A percentile compares a stretch with the other conserved stretches of the same genome.
Evolutionary conservation across 305 asterid species (phyloP).

Genomic region (Striga hermonthica): DNA sequence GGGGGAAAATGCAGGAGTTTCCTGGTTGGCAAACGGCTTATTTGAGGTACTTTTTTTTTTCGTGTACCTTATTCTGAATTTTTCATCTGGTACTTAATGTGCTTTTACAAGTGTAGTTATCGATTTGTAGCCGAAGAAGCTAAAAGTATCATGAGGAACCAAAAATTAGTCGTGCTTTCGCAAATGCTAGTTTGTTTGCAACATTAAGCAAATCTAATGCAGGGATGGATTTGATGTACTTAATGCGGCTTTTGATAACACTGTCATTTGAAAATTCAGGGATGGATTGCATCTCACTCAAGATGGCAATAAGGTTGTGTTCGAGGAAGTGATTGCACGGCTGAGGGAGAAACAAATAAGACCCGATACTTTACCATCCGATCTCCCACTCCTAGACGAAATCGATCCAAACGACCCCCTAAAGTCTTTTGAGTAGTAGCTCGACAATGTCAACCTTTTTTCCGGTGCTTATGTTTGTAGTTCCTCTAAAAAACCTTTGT

Average conservation of each 20-base stretch:
- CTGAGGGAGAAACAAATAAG: slow-evolving; percentile 44
- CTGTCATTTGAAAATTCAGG: slow-evolving; percentile 34
- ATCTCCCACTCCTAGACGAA: slow-evolving; percentile 49
- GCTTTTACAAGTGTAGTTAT: not conserved
- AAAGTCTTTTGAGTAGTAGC: slow-evolving; percentile 44
- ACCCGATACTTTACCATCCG: slow-evolving; percentile 45
- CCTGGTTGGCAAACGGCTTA: slow-evolving; percentile 61
- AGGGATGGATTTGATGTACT: no score
- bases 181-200: no score
- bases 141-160: no score
- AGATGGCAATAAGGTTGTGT: slow-evolving; percentile 59
- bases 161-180: no score
- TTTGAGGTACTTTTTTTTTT: slow-evolving; percentile 44
- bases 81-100: no score
- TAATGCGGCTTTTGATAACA: no score
- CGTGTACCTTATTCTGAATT: not conserved
- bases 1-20: slow-evolving; percentile 74
- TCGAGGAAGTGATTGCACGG: slow-evolving; percentile 48
- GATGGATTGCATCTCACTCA: slow-evolving; percentile 78
- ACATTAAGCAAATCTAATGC: no score
- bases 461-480: not conserved
- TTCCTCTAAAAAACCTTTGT: not conserved
- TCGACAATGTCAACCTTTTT: not conserved
- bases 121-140: not conserved
- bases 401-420: slow-evolving; percentile 62